These are phyloP conservation scores for Hypoxylon sp. DNA, from an alignment of 2,329 filamentous ascomycete genomes.

Conservation along the genomic window DNA sequence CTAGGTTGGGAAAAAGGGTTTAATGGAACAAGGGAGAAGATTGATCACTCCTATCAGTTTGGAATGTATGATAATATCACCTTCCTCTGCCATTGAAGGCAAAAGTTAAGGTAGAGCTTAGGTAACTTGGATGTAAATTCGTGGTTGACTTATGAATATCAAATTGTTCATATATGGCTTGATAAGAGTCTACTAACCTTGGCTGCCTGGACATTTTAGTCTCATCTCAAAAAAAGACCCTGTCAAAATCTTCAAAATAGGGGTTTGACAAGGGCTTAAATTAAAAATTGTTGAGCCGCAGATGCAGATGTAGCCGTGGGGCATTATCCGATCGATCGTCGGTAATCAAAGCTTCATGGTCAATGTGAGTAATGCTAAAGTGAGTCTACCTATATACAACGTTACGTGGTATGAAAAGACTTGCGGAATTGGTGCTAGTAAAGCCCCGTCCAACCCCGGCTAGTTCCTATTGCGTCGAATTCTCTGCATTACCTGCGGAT, in stretches of 20 bases:
- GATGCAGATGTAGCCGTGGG: background rate
- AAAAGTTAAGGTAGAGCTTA: background rate
- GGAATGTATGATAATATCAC: background rate
- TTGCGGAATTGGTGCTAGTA: background rate
- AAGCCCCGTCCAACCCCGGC: background rate
- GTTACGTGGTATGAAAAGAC: background rate
- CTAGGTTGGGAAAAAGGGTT: slow-evolving; percentile 4
- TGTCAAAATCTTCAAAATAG: background rate
- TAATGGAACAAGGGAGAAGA: too few relatives aligned
- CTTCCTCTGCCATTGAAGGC: background rate
- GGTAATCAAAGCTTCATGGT: background rate
- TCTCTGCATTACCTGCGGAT: background rate
- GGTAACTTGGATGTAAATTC: background rate
- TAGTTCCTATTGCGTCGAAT: background rate
- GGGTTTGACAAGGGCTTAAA: background rate
- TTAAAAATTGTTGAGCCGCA: background rate
- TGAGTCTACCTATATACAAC: background rate
- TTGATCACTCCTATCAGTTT: background rate
- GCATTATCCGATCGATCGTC: background rate
- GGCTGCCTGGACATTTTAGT: background rate
- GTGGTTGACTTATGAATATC: too few relatives aligned
- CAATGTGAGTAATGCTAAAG: background rate
- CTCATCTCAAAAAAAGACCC: background rate
- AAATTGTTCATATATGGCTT: too few relatives aligned
- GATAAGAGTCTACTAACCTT: background rate